Conservation (phyloP, 2,329 filamentous ascomycete species). For the Pyricularia pennisetigena region DNA sequence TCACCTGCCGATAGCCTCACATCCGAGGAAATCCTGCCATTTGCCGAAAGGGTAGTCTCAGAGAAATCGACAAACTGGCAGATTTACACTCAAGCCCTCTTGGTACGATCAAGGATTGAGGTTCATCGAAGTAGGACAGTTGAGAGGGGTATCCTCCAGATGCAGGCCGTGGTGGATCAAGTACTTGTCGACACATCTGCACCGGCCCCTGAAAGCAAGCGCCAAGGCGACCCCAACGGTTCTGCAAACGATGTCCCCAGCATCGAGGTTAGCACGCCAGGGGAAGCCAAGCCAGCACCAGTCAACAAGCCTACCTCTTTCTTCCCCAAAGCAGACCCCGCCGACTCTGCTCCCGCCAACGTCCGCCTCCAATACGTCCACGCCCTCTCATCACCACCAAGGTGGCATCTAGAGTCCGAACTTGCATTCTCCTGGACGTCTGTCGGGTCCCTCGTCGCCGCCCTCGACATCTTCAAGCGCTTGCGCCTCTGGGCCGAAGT, state of each 20-base stretch:
- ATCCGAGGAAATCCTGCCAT: constrained; percentile 87
- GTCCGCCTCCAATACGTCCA: constrained; percentile 78
- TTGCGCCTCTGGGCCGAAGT: constrained; percentile 92
- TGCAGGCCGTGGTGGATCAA: constrained; percentile 93
- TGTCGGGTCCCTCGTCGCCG: constrained; percentile 78
- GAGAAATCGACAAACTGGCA: constrained; percentile 96
- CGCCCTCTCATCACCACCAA: constrained; percentile 69
- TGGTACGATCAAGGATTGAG: constrained; percentile 86
- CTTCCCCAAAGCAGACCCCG: constrained; percentile 63
- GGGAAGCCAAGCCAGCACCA: constrained; percentile 12
- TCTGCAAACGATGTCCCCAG: constrained; percentile 27
- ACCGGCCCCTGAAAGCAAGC: constrained; percentile 15
- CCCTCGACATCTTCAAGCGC: constrained; percentile 91
- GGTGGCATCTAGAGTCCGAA: constrained; percentile 93
- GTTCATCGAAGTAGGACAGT: constrained; percentile 77
- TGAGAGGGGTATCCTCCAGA: constrained; percentile 80
- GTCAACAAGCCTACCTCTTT: constrained; percentile 59
- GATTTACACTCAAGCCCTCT: constrained; percentile 85
- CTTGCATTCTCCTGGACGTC: constrained; percentile 87
- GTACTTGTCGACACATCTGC: constrained; percentile 73
- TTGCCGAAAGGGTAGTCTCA: constrained; percentile 76
- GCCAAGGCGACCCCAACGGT: constrained; percentile 8
- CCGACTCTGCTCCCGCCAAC: constrained; percentile 67
- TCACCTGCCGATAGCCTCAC: constrained; percentile 78
- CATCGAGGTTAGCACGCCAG: constrained; percentile 33